A percentile compares a stretch with the other conserved stretches of the same genome.
phyloP scores from a whole-genome alignment of 345 rosid genomes.

The Syzygium oleosum region DNA sequence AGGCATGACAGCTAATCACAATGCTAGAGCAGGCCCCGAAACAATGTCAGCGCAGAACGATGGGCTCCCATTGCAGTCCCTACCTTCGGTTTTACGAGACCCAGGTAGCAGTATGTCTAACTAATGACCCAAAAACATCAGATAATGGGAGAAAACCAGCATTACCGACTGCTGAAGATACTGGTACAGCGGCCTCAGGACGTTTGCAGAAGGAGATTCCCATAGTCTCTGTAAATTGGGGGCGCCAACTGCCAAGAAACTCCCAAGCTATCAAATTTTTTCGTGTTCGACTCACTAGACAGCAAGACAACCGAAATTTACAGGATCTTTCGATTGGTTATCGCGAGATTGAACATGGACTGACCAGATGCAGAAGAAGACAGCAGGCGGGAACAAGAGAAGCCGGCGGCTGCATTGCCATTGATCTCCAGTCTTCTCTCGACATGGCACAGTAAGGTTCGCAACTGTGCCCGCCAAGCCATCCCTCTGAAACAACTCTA shows the following conservation, averaged over 20 bases:
- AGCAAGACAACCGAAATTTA: background rate
- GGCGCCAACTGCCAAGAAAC: conserved; percentile 25
- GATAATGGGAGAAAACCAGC: background rate
- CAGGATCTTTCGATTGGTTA: background rate
- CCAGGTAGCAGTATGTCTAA: background rate
- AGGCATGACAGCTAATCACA: background rate
- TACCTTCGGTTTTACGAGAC: background rate
- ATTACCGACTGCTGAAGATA: conserved; percentile 65
- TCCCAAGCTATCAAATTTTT: background rate
- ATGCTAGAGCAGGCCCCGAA: background rate
- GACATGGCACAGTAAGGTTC: conserved; percentile 31
- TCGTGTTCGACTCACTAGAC: background rate
- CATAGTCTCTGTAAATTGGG: conserved; percentile 25
- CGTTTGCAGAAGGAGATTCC: conserved; percentile 24
- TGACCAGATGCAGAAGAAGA: background rate
- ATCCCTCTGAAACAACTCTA: conserved; percentile 25
- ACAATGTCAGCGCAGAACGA: background rate
- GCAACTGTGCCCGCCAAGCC: conserved; percentile 73
- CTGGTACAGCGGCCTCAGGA: conserved; percentile 47
- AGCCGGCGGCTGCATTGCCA: conserved; percentile 16
- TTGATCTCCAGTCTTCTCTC: conserved; percentile 28
- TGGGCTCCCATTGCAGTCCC: background rate
- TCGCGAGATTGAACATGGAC: background rate
- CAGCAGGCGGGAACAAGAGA: conserved; percentile 17
- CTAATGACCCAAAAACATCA: background rate